Percentiles rank a stretch among this genome's conserved stretches.
phyloP scores from a whole-genome alignment of 1,139 yeast species.

The Scheffersomyces lignicola region DNA sequence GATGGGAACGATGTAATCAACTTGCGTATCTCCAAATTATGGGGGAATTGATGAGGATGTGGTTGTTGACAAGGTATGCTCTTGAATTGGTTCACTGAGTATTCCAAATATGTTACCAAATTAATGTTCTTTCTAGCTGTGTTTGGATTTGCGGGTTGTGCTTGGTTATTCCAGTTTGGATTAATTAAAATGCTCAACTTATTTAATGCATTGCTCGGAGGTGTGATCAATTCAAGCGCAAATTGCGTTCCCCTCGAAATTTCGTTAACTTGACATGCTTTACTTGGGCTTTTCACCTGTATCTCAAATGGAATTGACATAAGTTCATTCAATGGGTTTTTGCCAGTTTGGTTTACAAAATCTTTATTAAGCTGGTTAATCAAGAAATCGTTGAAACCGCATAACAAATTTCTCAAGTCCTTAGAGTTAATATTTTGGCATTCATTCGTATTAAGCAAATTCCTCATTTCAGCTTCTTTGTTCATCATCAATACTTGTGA shows the following conservation, averaged over 20 bases:
- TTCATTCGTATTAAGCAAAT: constrained; percentile 54
- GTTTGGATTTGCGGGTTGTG: constrained; percentile 10
- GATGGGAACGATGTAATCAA: constrained; percentile 58
- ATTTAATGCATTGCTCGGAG: constrained; percentile 28
- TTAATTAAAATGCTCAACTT: constrained; percentile 26
- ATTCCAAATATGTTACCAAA: constrained; percentile 53
- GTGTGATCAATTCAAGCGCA: constrained; percentile 35
- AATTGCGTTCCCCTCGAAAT: constrained; percentile 21
- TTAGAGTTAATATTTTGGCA: constrained; percentile 35
- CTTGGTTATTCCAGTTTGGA: constrained; percentile 11
- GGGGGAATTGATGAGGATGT: constrained; percentile 27
- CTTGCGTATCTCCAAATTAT: constrained; percentile 53
- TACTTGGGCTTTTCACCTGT: constrained; percentile 28
- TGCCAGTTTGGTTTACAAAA: constrained; percentile 31
- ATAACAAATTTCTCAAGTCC: constrained; percentile 42
- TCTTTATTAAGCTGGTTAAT: constrained; percentile 52
- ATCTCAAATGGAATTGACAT: constrained; percentile 39
- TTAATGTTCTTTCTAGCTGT: constrained; percentile 16
- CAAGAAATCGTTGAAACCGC: constrained; percentile 60
- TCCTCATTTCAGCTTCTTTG: constrained; percentile 46
- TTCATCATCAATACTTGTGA: constrained; percentile 45
- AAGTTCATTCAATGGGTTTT: constrained; percentile 19
- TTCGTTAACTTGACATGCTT: constrained; percentile 36
- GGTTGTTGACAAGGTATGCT: constrained; percentile 39
- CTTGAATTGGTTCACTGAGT: constrained; percentile 55